Evolutionary conservation across 2,329 filamentous ascomycete genomes (phyloP), one percentile per base, ranked within the genome.

Genomic region (Allantophomopsis cytisporea): DNA sequence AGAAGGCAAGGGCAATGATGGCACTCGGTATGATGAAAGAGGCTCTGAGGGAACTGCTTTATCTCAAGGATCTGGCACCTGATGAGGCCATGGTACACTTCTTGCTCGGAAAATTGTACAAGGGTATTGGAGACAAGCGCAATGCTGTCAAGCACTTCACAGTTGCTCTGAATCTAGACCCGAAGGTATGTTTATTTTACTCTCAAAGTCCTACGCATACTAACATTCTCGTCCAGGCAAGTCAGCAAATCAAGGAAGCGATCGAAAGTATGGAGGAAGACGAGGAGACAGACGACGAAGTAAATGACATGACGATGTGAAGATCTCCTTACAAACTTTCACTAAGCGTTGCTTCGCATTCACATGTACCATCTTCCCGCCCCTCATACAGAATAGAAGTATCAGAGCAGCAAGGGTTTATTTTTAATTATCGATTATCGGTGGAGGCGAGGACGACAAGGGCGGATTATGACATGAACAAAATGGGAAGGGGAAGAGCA

Each of bases 71-170:
- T 50, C 69, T 94, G 45, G 88, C 87, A 5, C 89, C 91, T 0
- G 88, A 98, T 54, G 89, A 96, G 59, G 85, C 89, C 4, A 94
- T 88, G 52, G 88, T 98, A 31, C 91, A 95, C 62, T 98, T 95
- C 64, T 66, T 94, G 45, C 76, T 98, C 31, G 93, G 88, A 15
- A 84, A 85, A 55, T 71, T 87, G 45, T 86, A 87, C 62, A 82
- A 82, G 59, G 70, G 66, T 40, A 67, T 84, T 52, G 77, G 76
- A 50, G 75, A 85, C 52, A 83, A 78, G 57, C 77, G 78, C 44
- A 71, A 78, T 51, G 88, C 91, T n/a, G 83, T 98, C 43, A 80
- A 82, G 43, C 86, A 95, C 59, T 94, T 94, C 57, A 98, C 91
- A 6, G 89, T 88, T 58, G 91, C 91, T 14, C 66, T 96, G 54